Conservation (phyloP, 2,329 filamentous ascomycete genomes). For the Emmonsia crescens region DNA sequence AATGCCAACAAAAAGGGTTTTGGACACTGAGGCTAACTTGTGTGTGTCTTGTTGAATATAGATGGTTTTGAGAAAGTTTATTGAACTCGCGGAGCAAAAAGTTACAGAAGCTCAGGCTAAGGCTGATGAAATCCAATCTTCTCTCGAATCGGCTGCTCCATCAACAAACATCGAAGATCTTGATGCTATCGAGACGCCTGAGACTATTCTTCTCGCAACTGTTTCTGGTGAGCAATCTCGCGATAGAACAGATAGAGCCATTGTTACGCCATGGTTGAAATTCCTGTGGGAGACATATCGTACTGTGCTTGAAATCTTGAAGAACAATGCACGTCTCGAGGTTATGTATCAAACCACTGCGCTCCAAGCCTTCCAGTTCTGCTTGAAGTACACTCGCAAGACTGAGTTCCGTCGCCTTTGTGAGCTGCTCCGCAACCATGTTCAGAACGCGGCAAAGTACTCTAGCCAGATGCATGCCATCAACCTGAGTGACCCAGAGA, state of each 20-base stretch:
- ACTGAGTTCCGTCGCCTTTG: slow-evolving; percentile 98
- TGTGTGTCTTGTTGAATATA: slow-evolving; percentile 25
- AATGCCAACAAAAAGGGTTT: background rate
- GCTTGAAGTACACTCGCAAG: slow-evolving; percentile 95
- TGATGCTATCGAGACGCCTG: slow-evolving; percentile 92
- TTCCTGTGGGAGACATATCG: slow-evolving; percentile 99
- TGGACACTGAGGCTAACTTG: background rate
- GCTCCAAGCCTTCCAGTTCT: slow-evolving; percentile 97
- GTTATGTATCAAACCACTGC: slow-evolving; percentile 97
- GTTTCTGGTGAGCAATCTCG: slow-evolving; percentile 96
- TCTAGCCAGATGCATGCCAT: slow-evolving; percentile 98
- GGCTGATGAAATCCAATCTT: slow-evolving; percentile 88
- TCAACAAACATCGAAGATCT: slow-evolving; percentile 80
- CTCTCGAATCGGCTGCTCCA: slow-evolving; percentile 62
- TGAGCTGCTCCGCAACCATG: slow-evolving; percentile 94
- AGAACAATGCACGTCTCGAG: slow-evolving; percentile 96
- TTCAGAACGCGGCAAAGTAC: slow-evolving; percentile 98
- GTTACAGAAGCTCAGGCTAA: slow-evolving; percentile 92
- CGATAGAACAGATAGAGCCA: slow-evolving; percentile 93
- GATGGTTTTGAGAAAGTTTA: slow-evolving; percentile 94
- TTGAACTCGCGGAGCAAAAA: slow-evolving; percentile 91
- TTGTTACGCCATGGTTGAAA: slow-evolving; percentile 98
- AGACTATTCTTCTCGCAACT: slow-evolving; percentile 94
- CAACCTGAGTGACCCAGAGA: slow-evolving; percentile 95
- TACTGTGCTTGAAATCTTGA: slow-evolving; percentile 93